A percentile compares a stretch with the other conserved stretches of the same genome.
Evolutionary conservation across 805 yeast genomes (phyloP).

Genomic region (Torulaspora gathmanii): DNA sequence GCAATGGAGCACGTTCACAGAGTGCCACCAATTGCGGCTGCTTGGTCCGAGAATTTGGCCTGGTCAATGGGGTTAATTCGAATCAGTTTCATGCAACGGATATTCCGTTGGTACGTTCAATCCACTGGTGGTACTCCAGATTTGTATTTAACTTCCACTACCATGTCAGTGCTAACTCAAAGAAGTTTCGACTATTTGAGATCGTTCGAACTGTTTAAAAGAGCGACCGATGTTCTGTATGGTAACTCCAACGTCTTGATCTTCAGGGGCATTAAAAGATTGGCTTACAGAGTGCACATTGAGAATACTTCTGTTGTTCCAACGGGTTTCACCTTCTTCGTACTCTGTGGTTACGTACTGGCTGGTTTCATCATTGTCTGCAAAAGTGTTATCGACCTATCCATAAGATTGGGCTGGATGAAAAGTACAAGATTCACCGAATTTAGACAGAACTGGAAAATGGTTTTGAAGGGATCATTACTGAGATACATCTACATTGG

Average conservation of each 20-base stretch:
- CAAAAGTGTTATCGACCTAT: constrained; percentile 48
- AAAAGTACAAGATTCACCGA: constrained; percentile 44
- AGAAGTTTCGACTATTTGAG: constrained; percentile 32
- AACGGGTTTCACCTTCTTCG: constrained; percentile 84
- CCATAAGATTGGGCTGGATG: constrained; percentile 46
- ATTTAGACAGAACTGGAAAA: constrained; percentile 52
- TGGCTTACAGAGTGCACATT: constrained; percentile 69
- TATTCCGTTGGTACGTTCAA: constrained; percentile 79
- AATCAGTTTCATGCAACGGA: constrained; percentile 74
- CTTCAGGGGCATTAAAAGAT: constrained; percentile 80
- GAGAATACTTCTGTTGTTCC: constrained; percentile 80
- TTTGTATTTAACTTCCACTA: constrained; percentile 54
- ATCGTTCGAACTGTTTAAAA: constrained; percentile 31
- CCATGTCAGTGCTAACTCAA: constrained; percentile 71
- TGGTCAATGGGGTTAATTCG: constrained; percentile 94
- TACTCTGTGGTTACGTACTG: constrained; percentile 68
- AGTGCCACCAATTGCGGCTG: constrained; percentile 86
- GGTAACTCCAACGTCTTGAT: constrained; percentile 61
- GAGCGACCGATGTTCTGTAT: constrained; percentile 38
- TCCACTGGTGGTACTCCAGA: constrained; percentile 86
- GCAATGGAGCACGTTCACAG: constrained; percentile 80
- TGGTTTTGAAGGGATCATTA: constrained; percentile 70
- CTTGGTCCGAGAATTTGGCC: constrained; percentile 88
- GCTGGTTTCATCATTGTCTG: constrained; percentile 54
- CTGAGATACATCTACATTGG: constrained; percentile 80